phyloP scores from a whole-genome alignment of 495 filamentous ascomycete genomes.

The Schizothecium vesticola region DNA sequence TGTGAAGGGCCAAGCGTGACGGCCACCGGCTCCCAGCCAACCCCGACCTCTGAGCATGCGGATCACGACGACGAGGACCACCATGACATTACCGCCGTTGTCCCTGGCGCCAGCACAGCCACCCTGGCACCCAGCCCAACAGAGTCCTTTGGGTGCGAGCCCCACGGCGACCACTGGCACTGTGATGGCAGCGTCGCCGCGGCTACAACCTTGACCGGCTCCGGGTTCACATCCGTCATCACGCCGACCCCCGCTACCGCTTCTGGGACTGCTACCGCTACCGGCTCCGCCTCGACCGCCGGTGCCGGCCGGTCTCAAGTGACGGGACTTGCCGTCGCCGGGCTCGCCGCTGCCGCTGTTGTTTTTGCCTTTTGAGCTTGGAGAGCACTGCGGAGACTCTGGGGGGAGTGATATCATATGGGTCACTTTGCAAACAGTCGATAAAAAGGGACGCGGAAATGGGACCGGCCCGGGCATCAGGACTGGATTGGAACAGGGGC shows the following conservation, averaged over 20 bases:
- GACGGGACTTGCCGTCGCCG: neutral
- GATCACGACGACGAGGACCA: slow-evolving; percentile 5
- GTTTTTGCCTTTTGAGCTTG: neutral
- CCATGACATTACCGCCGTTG: neutral
- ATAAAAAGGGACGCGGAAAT: no score
- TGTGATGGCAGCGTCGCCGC: slow-evolving; percentile 29
- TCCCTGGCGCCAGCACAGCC: slow-evolving; percentile 8
- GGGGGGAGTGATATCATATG: neutral
- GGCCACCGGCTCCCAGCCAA: slow-evolving; percentile 6
- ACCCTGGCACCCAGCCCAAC: slow-evolving; percentile 30
- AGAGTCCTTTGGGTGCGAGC: slow-evolving; percentile 31
- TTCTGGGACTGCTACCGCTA: neutral
- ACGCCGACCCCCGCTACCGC: neutral
- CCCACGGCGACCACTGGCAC: slow-evolving; percentile 40
- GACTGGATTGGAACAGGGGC: neutral
- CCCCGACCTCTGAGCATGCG: neutral
- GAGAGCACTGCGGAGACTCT: neutral
- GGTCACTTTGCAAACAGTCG: no score
- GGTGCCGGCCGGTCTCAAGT: neutral
- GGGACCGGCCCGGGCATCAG: neutral
- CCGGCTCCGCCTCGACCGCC: neutral
- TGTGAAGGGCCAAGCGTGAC: slow-evolving; percentile 29
- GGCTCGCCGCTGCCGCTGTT: neutral
- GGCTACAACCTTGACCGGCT: slow-evolving; percentile 1
- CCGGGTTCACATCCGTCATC: neutral